A percentile compares a stretch with the other conserved stretches of the same genome.
These are phyloP conservation scores for Suillus brevipes DNA, from an alignment of 768 basidiomycete genomes.

Conservation along the genomic window DNA sequence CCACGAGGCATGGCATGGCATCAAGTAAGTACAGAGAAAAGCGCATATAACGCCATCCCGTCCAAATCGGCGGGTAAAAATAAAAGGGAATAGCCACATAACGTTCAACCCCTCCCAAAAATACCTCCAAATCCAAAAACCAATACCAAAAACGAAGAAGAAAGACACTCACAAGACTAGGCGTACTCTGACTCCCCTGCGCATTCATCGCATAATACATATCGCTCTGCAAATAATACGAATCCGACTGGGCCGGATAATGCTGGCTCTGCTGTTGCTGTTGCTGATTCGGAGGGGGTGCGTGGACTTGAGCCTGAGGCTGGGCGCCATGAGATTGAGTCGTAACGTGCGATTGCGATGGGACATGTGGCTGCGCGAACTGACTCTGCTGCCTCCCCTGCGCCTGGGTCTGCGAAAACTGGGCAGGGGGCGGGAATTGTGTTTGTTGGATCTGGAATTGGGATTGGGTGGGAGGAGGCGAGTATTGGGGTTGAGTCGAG, in stretches of 20 bases:
- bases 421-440: constrained; percentile 6
- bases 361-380: constrained; percentile 2
- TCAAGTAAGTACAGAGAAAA: background rate
- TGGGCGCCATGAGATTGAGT: constrained; percentile 1
- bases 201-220: constrained; percentile 13
- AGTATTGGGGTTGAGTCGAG: background rate
- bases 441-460: constrained; percentile 12
- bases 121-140: background rate
- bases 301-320: constrained; percentile 1
- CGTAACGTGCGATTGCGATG: background rate
- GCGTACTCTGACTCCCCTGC: constrained; percentile 19
- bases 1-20: background rate
- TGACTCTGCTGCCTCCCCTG: constrained; percentile 8
- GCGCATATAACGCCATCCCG: background rate
- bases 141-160: background rate
- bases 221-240: background rate
- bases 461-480: background rate
- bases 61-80: background rate
- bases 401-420: constrained; percentile 31
- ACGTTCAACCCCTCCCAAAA: background rate
- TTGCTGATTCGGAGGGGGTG: background rate
- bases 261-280: background rate
- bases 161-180: constrained; percentile 27
- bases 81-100: too few species aligned
- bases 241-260: background rate